phyloP scores from a whole-genome alignment of 129 eudicot genomes.

The Solidago caesia region DNA sequence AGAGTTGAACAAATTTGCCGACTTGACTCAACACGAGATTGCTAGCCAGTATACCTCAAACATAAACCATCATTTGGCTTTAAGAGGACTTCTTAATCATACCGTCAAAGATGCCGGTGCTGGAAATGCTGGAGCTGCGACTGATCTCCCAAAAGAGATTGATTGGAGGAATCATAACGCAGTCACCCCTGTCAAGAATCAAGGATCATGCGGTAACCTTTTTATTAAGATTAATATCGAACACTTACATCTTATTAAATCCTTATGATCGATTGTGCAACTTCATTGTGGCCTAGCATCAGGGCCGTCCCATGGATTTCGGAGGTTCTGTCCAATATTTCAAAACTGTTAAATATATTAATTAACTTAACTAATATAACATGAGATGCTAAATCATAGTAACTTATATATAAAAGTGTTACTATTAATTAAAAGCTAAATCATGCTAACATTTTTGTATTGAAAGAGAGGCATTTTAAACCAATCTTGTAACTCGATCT shows the following conservation, averaged over 20 bases:
- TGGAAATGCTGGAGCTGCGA: conserved; percentile 13
- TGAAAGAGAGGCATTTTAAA: too few species aligned
- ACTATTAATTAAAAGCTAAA: too few species aligned
- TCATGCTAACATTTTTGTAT: too few species aligned
- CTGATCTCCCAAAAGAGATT: conserved; percentile 39
- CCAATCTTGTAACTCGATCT: neutral
- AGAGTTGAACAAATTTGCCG: conserved; percentile 65
- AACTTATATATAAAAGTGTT: too few species aligned
- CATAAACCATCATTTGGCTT: conserved; percentile 25
- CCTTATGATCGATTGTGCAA: too few species aligned
- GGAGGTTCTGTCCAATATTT: too few species aligned
- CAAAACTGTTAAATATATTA: too few species aligned
- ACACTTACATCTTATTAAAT: neutral
- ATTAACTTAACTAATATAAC: too few species aligned
- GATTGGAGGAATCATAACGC: conserved; percentile 66
- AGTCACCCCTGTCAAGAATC: conserved; percentile 52
- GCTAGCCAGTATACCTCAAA: conserved; percentile 45
- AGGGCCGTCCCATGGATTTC: too few species aligned
- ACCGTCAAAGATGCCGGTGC: neutral
- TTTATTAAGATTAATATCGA: neutral
- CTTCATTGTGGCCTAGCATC: neutral
- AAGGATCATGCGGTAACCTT: conserved; percentile 62
- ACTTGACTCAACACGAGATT: conserved; percentile 68
- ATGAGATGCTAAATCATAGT: too few species aligned
- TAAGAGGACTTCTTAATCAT: conserved; percentile 34